Evolutionary conservation across 345 rosid genomes (phyloP).

Genomic region (Euphorbia tirucalli): DNA sequence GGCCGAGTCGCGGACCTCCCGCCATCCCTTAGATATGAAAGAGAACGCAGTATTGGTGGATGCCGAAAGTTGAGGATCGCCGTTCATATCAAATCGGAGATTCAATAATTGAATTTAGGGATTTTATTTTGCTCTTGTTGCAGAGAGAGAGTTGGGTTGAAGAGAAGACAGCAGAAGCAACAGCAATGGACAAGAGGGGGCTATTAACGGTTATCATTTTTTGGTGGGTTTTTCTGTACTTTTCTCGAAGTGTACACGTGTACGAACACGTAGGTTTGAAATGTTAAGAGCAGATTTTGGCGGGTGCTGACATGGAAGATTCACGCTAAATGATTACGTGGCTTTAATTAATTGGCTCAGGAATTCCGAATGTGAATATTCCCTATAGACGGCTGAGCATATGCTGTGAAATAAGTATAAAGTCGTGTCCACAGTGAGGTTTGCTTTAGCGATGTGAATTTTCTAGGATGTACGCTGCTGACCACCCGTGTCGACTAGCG

Average conservation of each 20-base stretch:
- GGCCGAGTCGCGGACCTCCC: slow-evolving; percentile 87
- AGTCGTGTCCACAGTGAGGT: too few species aligned
- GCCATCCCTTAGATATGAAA: slow-evolving; percentile 79
- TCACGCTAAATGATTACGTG: slow-evolving; percentile 17
- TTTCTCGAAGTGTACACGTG: slow-evolving; percentile 44
- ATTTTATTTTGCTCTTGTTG: not conserved
- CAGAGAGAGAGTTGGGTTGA: too few species aligned
- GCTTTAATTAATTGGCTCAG: slow-evolving; percentile 18
- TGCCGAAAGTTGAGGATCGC: slow-evolving; percentile 27
- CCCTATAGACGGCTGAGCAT: too few species aligned
- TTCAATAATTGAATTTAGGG: not conserved
- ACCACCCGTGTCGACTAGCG: too few species aligned
- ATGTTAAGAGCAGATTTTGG: not conserved
- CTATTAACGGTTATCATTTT: slow-evolving; percentile 40
- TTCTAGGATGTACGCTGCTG: too few species aligned
- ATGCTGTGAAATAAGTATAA: too few species aligned
- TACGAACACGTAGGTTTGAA: slow-evolving; percentile 44
- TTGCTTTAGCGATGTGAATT: too few species aligned
- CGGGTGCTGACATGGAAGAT: slow-evolving; percentile 29
- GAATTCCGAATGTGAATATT: slow-evolving; percentile 15
- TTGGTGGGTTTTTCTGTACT: slow-evolving; percentile 13
- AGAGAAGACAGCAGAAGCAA: too few species aligned
- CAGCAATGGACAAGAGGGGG: too few species aligned
- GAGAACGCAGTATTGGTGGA: slow-evolving; percentile 59
- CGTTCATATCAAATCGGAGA: slow-evolving; percentile 34